phyloP scores from a whole-genome alignment of 441 rosid species.

The Erodium texanum region DNA sequence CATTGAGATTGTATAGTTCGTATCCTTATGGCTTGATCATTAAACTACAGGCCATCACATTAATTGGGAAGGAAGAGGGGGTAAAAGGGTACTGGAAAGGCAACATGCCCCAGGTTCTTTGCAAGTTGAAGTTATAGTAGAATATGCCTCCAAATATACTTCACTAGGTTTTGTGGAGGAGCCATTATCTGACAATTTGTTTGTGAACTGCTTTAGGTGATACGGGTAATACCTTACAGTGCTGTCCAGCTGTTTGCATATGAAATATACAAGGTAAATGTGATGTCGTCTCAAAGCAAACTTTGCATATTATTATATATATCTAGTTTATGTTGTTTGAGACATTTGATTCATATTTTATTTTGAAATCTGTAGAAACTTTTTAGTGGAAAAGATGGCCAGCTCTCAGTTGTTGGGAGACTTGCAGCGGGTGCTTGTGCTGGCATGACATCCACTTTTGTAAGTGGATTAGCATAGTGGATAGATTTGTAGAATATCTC shows the following conservation, averaged over 20 bases:
- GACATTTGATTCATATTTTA: conserved; percentile 15
- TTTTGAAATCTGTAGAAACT: conserved; percentile 50
- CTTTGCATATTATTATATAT: not conserved
- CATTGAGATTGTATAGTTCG: not conserved
- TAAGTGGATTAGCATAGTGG: conserved; percentile 28
- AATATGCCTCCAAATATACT: not conserved
- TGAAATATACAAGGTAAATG: conserved; percentile 80
- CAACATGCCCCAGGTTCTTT: conserved; percentile 79
- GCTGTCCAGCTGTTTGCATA: conserved; percentile 92
- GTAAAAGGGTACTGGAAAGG: conserved; percentile 97
- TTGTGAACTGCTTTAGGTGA: conserved; percentile 40
- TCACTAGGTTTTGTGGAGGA: conserved; percentile 7
- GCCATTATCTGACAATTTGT: conserved; percentile 16
- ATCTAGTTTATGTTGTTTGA: not conserved
- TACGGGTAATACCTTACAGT: conserved; percentile 81
- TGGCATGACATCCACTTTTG: conserved; percentile 97
- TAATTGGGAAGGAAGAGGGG: conserved; percentile 85
- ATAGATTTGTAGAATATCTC: not conserved
- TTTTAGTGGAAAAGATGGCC: conserved; percentile 65
- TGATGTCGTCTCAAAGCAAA: conserved; percentile 6
- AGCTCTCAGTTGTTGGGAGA: conserved; percentile 83
- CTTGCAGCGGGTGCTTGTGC: conserved; percentile 99
- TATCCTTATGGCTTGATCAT: not conserved
- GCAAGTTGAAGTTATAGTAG: not conserved
- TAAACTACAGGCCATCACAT: conserved; percentile 48